Conservation (phyloP, 2,329 filamentous ascomycete species). For the Nigrograna mackinnonii region DNA sequence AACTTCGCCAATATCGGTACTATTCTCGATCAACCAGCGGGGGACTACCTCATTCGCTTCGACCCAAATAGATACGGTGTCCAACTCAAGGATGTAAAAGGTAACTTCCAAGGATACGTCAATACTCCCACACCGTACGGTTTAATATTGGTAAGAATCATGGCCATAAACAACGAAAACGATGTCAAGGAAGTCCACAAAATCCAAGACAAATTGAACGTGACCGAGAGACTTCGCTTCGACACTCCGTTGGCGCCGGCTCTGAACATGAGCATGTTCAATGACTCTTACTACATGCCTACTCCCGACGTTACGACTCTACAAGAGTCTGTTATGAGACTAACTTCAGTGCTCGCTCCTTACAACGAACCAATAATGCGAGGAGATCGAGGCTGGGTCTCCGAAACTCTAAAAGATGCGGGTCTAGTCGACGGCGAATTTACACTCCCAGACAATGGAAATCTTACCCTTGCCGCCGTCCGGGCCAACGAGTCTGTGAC, state of each 20-base stretch:
- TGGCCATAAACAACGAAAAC: neutral
- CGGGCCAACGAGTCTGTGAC: neutral
- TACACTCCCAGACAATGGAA: neutral
- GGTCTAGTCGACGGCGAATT: neutral
- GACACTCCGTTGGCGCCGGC: neutral
- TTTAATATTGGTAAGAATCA: neutral
- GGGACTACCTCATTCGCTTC: slow-evolving; percentile 1
- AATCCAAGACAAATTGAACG: slow-evolving; percentile 2
- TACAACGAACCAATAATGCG: slow-evolving; percentile 1
- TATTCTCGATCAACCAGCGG: neutral
- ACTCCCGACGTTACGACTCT: neutral
- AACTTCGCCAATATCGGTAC: slow-evolving; percentile 4
- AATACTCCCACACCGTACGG: slow-evolving; percentile 1
- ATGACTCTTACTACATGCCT: neutral
- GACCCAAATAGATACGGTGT: neutral
- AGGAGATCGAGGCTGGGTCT: slow-evolving; percentile 1
- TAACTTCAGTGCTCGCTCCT: neutral
- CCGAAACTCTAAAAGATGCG: slow-evolving; percentile 1
- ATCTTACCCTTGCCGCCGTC: slow-evolving; percentile 1
- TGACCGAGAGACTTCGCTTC: neutral
- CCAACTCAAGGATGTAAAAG: neutral
- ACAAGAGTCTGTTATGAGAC: neutral
- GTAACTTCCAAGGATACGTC: neutral
- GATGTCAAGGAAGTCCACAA: neutral
- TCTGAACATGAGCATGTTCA: neutral